These are phyloP conservation scores for Nitzschia sp. DNA, from an alignment of 108 stramenopile species.

Conservation along the genomic window DNA sequence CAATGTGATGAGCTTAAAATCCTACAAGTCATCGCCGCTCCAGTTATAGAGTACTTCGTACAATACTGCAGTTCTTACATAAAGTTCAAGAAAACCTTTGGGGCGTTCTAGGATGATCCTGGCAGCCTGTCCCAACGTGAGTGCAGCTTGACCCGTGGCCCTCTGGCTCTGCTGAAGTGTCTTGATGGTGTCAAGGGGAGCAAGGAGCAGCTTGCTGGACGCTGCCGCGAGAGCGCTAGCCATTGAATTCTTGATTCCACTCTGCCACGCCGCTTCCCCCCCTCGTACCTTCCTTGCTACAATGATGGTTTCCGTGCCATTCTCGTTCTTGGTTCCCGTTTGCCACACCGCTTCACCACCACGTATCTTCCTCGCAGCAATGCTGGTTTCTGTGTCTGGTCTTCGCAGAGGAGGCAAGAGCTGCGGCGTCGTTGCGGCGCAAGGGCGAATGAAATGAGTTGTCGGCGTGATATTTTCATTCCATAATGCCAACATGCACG, in stretches of 20 bases:
- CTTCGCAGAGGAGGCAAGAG: too few relatives aligned
- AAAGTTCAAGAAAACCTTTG: slow-evolving; percentile 78
- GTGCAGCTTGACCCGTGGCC: slow-evolving; percentile 21
- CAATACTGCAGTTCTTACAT: slow-evolving; percentile 38
- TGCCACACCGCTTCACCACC: too few relatives aligned
- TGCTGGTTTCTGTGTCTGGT: too few relatives aligned
- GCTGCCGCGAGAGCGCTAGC: slow-evolving; percentile 88
- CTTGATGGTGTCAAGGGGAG: slow-evolving; percentile 95
- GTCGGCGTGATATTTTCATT: too few relatives aligned
- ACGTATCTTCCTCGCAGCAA: too few relatives aligned
- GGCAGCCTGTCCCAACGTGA: slow-evolving; percentile 66
- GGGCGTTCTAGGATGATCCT: slow-evolving; percentile 57
- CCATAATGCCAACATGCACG: too few relatives aligned
- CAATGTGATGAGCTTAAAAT: background rate
- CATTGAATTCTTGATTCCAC: slow-evolving; percentile 85
- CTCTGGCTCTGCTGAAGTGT: slow-evolving; percentile 81
- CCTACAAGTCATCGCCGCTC: background rate
- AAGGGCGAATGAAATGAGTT: too few relatives aligned
- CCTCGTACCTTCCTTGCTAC: background rate
- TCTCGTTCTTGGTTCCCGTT: background rate
- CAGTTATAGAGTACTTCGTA: background rate
- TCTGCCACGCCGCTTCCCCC: slow-evolving; percentile 47
- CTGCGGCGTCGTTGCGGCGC: too few relatives aligned
- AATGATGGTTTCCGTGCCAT: background rate
- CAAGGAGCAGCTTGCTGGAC: slow-evolving; percentile 82